Base-by-base conservation (phyloP, 345 rosid species). In the Ceriops zippeliana region DNA sequence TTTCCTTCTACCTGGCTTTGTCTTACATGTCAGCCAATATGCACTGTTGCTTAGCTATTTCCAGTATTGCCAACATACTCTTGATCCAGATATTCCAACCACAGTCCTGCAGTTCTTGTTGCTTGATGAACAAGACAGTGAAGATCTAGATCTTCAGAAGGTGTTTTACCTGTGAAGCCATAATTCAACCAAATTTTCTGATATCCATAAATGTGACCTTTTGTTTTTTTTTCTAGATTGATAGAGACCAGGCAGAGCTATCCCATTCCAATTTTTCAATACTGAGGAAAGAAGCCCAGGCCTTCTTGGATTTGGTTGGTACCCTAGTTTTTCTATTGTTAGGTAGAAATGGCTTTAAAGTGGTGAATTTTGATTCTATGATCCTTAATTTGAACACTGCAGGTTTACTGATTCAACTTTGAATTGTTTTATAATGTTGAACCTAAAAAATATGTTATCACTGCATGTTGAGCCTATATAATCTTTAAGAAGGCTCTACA, bases 51-150 rank as follows among this genome's bases (percentile, higher is more conserved):
- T 93, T 63, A 86, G 96, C 80, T 93, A 93, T 76, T 85, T 93
- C 71, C 98, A 93, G 87, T 93, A 91, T 73, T 91, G 98, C 76
- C 90, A 83, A 79, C 98, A 91, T 79, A 83, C 85, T 76, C 85
- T 91, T 81, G 89, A 91, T 76, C 88, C 89, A 26, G 90, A 88
- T 74, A 84, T 93, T 78, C 98, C 98, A 32, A 82, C 87, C 52
- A 73, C 88, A 67, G 85, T 91, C 79, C 75, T 93, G 72, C 96
- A 87, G 67, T 85, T 78, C 80, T 79, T 93, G 78, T 72, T 90
- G 71, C 89, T 86, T 56, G 86, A 84, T 79, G 96, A 89, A 63
- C 87, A 86, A 74, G 97, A 91, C 73, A 88, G 87, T 70, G 97
- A 89, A 71, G 97, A 88, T 86, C 69, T 82, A 58, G 98, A 93